Evolutionary conservation across 1,284 basidiomycete species (phyloP), one percentile per base, ranked within the genome.

Genomic region (Leccinum variabile): DNA sequence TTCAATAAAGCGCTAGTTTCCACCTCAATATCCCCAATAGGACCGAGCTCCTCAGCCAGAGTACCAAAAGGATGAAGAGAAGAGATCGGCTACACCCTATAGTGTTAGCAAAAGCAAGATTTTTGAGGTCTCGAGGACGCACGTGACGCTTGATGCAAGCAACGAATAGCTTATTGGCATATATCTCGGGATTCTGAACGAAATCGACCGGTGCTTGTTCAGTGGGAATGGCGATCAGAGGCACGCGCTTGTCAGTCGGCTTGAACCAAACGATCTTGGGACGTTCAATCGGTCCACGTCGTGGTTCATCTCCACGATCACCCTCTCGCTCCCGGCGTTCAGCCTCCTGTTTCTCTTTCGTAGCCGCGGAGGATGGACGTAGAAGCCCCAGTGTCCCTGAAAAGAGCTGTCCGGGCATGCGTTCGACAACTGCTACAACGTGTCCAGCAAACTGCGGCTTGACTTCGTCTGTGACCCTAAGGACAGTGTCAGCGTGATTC

Each of bases 231-330:
- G 97, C 97, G 72, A 99, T 98, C 53, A 99, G 84, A 57, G 97
- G 97, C 5, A 99, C 97, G 66, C 97, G 92, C 80, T 99, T 99
- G 83, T 98, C 96, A 41, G 97, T 98, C 2, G 97, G 97, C 78
- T 98, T 97, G 85, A 99, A 98, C 97, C 97, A 99, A 59, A 99
- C 95, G 70, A 99, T 99, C 84, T 98, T 99, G 68, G 97, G 97
- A 52, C 96, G 90, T 76, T 95, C 92, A 56, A 91, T 87, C 7
- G 89, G 85, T 49, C 78, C 81, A 59, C 90, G 86, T 66, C 89
- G 84, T 49, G 90, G 89, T 70, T 93, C 89, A 63, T 91, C 90
- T 37, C 88, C 92, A 63, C 88, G 86, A 73, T 96, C 94, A 58
- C 95, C 95, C 75, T 98, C 97, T 57, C 97, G 90, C 77, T 98